phyloP scores from a whole-genome alignment of 441 rosid genomes.

The Corymbia citriodora region DNA sequence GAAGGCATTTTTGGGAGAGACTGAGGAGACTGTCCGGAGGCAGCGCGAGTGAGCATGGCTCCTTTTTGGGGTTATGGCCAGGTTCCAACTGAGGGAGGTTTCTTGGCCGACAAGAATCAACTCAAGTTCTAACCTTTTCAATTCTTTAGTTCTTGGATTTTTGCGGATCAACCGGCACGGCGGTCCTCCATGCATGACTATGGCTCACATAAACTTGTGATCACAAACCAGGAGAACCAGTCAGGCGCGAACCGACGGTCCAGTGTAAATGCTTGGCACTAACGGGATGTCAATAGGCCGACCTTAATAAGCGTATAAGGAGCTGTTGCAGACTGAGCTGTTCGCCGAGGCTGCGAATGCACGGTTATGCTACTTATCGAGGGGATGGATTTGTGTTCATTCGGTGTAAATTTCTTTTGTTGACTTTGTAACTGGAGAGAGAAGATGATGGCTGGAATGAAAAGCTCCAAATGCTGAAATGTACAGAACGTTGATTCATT shows the following conservation, averaged over 20 bases:
- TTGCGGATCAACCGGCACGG: not conserved
- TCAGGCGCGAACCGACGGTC: not conserved
- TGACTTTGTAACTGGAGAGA: not conserved
- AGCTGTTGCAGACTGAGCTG: not conserved
- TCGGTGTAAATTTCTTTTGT: not conserved
- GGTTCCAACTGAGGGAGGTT: conserved; percentile 45
- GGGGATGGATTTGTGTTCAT: not conserved
- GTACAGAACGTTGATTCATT: not conserved
- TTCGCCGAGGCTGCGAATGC: not conserved
- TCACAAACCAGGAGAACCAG: not conserved
- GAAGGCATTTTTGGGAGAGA: conserved; percentile 61
- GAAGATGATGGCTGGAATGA: not conserved
- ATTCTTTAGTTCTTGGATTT: not conserved
- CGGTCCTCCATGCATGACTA: not conserved
- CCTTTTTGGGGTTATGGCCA: conserved; percentile 35
- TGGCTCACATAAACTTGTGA: not conserved
- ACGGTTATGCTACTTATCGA: not conserved
- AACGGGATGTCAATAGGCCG: not conserved
- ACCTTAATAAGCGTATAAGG: not conserved
- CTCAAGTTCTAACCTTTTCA: not conserved
- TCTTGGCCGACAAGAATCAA: not conserved
- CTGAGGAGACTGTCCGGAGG: conserved; percentile 57
- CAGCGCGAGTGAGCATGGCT: conserved; percentile 65
- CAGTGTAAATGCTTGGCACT: not conserved
- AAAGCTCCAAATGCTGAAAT: not conserved